phyloP scores from a whole-genome alignment of 2,329 filamentous ascomycete species.

The Domatiomyces catenatus region DNA sequence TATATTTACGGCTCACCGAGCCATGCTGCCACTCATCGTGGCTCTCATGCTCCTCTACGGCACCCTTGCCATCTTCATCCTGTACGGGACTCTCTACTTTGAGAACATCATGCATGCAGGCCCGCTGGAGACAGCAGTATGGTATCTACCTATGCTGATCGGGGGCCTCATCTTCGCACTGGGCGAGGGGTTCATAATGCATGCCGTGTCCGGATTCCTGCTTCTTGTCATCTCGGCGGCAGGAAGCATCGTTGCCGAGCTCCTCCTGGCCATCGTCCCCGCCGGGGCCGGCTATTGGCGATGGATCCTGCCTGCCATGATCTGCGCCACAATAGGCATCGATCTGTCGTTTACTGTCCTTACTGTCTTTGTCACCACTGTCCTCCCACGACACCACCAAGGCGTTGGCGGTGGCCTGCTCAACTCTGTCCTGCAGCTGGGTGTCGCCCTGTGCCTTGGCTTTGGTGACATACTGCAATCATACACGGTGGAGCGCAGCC shows the following conservation, averaged over 20 bases:
- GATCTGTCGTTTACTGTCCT: conserved; percentile 62
- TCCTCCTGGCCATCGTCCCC: conserved; percentile 52
- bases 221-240: conserved; percentile 47
- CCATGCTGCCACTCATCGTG: conserved; percentile 48
- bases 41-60: conserved; percentile 54
- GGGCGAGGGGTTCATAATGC: conserved; percentile 50
- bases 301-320: conserved; percentile 50
- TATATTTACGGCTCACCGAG: conserved; percentile 49
- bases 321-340: conserved; percentile 53
- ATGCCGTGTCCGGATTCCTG: conserved; percentile 47
- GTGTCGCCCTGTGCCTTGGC: conserved; percentile 56
- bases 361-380: conserved; percentile 64
- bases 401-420: conserved; percentile 57
- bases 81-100: conserved; percentile 58
- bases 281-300: conserved; percentile 50
- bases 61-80: conserved; percentile 50
- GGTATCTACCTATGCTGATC: conserved; percentile 52
- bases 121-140: conserved; percentile 50
- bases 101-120: conserved; percentile 43
- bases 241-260: conserved; percentile 41
- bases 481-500: conserved; percentile 26
- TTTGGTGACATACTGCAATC: conserved; percentile 49
- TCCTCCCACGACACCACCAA: conserved; percentile 49
- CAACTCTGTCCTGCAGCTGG: conserved; percentile 55
- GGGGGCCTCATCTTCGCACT: conserved; percentile 53